Conservation (phyloP, 1,284 basidiomycete species). For the Tetrapyrgos nigripes region DNA sequence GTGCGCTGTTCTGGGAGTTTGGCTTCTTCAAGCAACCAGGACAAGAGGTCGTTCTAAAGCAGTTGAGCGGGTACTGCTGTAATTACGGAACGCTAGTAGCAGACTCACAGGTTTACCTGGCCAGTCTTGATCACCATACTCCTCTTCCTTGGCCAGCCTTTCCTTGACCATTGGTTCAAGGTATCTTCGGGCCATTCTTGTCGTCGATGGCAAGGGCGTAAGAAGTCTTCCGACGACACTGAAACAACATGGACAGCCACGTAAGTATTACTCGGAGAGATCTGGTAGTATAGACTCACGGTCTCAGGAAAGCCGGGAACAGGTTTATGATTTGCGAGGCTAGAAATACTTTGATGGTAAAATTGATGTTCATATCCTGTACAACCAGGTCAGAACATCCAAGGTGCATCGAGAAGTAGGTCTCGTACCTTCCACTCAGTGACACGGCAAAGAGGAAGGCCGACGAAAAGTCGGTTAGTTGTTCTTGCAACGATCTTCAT, state of each 20-base stretch:
- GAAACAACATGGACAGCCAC: neutral
- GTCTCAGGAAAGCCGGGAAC: slow-evolving; percentile 9
- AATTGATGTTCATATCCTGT: slow-evolving; percentile 11
- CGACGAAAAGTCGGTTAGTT: slow-evolving; percentile 25
- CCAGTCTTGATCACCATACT: slow-evolving; percentile 27
- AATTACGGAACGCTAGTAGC: neutral
- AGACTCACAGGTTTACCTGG: slow-evolving; percentile 27
- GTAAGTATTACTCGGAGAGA: neutral
- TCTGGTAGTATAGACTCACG: slow-evolving; percentile 1
- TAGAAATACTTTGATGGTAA: slow-evolving; percentile 8
- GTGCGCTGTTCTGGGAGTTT: slow-evolving; percentile 15
- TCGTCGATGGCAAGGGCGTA: slow-evolving; percentile 13
- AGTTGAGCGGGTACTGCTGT: too few relatives aligned
- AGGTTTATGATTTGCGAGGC: neutral
- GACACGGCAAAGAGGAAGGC: slow-evolving; percentile 26
- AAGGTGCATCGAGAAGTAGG: neutral
- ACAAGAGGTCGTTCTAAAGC: slow-evolving; percentile 23
- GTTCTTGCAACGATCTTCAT: slow-evolving; percentile 17
- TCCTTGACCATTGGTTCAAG: slow-evolving; percentile 29
- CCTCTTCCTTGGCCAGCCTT: slow-evolving; percentile 22
- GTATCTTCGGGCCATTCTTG: slow-evolving; percentile 19
- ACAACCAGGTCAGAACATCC: neutral
- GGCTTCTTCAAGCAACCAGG: slow-evolving; percentile 28
- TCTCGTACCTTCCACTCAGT: neutral
- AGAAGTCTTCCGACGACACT: slow-evolving; percentile 23